phyloP scores from a whole-genome alignment of 73 alveolate species.

The Paramecium primaurelia region DNA sequence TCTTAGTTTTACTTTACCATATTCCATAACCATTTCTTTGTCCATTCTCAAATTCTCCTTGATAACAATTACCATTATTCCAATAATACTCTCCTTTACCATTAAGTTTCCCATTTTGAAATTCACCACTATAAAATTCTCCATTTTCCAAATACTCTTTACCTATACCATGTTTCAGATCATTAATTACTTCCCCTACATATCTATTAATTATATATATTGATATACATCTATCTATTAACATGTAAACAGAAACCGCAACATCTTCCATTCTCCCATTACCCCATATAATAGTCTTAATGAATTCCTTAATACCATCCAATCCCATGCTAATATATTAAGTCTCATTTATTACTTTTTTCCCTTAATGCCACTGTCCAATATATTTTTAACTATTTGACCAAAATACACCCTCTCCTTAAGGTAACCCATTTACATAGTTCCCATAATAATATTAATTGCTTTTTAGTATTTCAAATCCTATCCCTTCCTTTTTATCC shows the following conservation, averaged over 20 bases:
- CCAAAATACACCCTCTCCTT: constrained; percentile 63
- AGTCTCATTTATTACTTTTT: neutral
- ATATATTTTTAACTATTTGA: constrained; percentile 62
- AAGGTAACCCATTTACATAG: constrained; percentile 66
- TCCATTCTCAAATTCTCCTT: constrained; percentile 52
- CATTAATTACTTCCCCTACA: constrained; percentile 79
- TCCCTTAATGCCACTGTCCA: constrained; percentile 73
- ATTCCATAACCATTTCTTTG: constrained; percentile 44
- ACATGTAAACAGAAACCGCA: constrained; percentile 60
- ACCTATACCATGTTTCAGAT: constrained; percentile 63
- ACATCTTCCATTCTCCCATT: constrained; percentile 65
- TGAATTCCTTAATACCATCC: constrained; percentile 65
- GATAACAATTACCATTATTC: constrained; percentile 9
- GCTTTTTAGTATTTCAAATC: constrained; percentile 64
- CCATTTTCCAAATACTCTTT: constrained; percentile 69
- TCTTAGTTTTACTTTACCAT: constrained; percentile 29
- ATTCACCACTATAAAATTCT: constrained; percentile 71
- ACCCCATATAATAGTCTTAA: constrained; percentile 63
- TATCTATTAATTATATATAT: neutral
- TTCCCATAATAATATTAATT: constrained; percentile 74
- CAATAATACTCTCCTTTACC: constrained; percentile 75
- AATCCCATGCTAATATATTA: constrained; percentile 65
- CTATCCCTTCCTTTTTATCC: constrained; percentile 65
- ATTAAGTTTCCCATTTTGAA: constrained; percentile 73
- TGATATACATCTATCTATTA: constrained; percentile 65